Evolutionary conservation across 1,284 basidiomycete genomes (phyloP), one percentile per base, ranked within the genome.

Genomic region (Omphalotus olearius): DNA sequence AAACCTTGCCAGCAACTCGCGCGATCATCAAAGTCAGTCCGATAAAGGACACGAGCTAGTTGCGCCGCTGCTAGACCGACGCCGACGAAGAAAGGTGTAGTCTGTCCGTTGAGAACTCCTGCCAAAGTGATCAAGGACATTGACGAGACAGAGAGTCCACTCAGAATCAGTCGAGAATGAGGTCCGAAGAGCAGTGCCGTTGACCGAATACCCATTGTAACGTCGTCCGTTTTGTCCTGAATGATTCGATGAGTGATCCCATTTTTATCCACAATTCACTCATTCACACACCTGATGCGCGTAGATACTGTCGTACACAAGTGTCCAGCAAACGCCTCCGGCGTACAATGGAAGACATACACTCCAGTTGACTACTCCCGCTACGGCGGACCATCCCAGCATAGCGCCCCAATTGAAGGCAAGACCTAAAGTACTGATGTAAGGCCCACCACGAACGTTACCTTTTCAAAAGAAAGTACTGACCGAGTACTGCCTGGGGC

Each of bases 391-490:
- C 89, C 95, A 99, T 26, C 97, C 97, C 6, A 99, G 82, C 3
- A 99, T 72, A 0, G 93, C 88, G 11, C 97, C 97, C 97, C 96
- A 99, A 67, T 98, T 98, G 69, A 98, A 99, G 0, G 95, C 86
- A 44, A 98, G 75, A 2, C 94, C 93, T 94, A 58, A 23, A 23
- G 17, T 20, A 42, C 20, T 14, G 30, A 11, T 10, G n/a, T 36
- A 46, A 35, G 20, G 2, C 4, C 28, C 33, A 2, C 36, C 20
- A 18, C 11, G 35, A 35, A 20, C 30, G 16, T 5, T 10, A 39
- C 28, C 50, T 45, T 14, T 2, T 25, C 10, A 20, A 17, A 37
- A 25, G 18, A 36, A 50, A 10, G 16, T n/a, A 66, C 78, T 57
- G 57, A 92, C 93, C 94, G 17, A 98, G 82, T 20, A 95, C 87